Conservation (phyloP, 148 eudicot species). For the Amaranthus palmeri region DNA sequence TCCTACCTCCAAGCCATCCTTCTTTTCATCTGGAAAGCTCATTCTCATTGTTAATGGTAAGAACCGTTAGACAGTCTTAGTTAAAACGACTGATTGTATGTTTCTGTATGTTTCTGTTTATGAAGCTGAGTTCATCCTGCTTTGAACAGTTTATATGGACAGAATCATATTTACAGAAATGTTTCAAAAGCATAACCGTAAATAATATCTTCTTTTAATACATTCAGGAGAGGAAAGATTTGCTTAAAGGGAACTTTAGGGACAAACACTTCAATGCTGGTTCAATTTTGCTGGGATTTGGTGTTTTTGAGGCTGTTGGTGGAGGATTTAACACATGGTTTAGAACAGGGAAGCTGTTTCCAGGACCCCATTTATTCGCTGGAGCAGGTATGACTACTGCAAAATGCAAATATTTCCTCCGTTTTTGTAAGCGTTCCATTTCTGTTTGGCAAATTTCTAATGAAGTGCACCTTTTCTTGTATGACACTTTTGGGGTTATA, state of each 20-base stretch:
- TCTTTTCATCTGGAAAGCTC: neutral
- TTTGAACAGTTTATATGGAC: neutral
- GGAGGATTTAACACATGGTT: conserved; percentile 90
- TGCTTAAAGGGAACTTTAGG: conserved; percentile 80
- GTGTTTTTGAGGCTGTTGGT: conserved; percentile 66
- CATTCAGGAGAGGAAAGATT: conserved; percentile 77
- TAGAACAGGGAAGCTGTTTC: conserved; percentile 91
- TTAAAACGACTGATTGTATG: neutral
- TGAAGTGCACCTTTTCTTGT: no score
- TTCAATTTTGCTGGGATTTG: conserved; percentile 78
- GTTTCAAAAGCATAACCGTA: neutral
- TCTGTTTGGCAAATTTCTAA: no score
- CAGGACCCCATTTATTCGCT: conserved; percentile 91
- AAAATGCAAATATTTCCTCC: neutral
- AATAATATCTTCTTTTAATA: neutral
- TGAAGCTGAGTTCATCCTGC: neutral
- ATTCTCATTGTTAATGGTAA: neutral
- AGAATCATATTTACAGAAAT: neutral
- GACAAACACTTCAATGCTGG: conserved; percentile 95
- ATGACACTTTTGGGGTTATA: no score
- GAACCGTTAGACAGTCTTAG: neutral
- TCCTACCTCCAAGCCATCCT: neutral
- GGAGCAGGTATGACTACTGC: conserved; percentile 61
- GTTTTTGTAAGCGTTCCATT: no score
- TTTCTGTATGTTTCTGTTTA: neutral